Conservation (phyloP, 495 filamentous ascomycete genomes). For the Talaromyces stipitatus region DNA sequence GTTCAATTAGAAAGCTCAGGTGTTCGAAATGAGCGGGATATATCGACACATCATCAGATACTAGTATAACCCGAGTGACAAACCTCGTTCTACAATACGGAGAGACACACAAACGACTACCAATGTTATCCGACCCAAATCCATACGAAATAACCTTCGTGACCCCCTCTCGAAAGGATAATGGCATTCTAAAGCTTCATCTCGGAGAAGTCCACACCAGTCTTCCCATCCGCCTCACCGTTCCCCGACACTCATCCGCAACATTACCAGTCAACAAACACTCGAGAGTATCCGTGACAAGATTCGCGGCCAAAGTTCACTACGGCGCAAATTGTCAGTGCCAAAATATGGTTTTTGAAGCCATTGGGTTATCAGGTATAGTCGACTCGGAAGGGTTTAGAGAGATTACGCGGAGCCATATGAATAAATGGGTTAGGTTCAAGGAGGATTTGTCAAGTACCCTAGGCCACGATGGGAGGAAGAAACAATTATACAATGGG, state of each 20-base stretch:
- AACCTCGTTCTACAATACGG: too few species aligned
- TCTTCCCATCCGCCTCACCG: conserved; percentile 1
- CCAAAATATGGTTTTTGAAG: neutral
- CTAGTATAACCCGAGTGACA: too few species aligned
- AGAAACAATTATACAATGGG: too few species aligned
- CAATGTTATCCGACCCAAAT: neutral
- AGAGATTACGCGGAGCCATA: neutral
- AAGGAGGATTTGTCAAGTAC: too few species aligned
- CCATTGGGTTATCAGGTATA: neutral
- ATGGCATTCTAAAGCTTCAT: conserved; percentile 1
- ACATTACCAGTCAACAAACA: neutral
- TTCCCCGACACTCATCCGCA: neutral
- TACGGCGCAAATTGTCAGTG: neutral
- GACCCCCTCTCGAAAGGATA: neutral
- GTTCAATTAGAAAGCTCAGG: too few species aligned
- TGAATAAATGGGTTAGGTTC: conserved; percentile 1
- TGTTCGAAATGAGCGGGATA: too few species aligned
- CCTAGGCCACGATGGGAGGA: too few species aligned
- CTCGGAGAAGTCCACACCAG: neutral
- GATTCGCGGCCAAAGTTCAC: neutral
- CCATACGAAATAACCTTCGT: conserved; percentile 1
- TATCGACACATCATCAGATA: too few species aligned
- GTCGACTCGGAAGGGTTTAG: conserved; percentile 1
- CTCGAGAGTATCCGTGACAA: neutral
- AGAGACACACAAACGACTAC: too few species aligned